A percentile compares a stretch with the other conserved stretches of the same genome.
phyloP scores from a whole-genome alignment of 176 grass and related monocot species.

The Dactylis glomerata region DNA sequence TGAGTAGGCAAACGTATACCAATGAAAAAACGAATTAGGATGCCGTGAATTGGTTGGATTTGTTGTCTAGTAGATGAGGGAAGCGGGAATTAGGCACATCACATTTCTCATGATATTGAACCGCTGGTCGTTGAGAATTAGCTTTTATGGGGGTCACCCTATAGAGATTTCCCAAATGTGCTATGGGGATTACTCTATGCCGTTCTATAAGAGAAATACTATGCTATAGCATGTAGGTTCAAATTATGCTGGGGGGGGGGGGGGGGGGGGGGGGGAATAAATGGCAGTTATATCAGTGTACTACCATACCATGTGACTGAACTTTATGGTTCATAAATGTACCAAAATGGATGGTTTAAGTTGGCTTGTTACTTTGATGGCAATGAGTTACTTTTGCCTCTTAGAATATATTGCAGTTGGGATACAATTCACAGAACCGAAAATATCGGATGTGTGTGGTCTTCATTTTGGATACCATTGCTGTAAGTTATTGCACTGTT shows the following conservation, averaged over 20 bases:
- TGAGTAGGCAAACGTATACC: not conserved
- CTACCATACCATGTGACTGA: constrained; percentile 15
- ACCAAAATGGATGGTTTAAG: not conserved
- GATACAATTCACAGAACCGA: not conserved
- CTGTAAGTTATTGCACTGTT: not conserved
- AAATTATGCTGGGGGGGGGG: constrained; percentile 10
- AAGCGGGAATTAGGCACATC: not conserved
- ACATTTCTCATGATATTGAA: not conserved
- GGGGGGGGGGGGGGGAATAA: no score
- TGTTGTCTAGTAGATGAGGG: not conserved
- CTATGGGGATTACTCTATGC: not conserved
- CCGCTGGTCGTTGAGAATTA: not conserved
- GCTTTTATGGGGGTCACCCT: not conserved
- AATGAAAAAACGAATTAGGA: not conserved
- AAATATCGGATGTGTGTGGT: not conserved
- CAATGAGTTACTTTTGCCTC: not conserved
- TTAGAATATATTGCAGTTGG: not conserved
- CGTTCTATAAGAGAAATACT: not conserved
- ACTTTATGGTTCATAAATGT: constrained; percentile 11
- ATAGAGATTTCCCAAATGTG: not conserved
- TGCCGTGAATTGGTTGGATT: not conserved
- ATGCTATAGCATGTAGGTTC: not conserved
- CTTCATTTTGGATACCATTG: not conserved
- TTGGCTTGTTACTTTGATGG: constrained; percentile 16
- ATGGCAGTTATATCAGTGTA: not conserved